Evolutionary conservation across 1,284 basidiomycete species (phyloP).

Genomic region (Phellopilus nigrolimitatus): DNA sequence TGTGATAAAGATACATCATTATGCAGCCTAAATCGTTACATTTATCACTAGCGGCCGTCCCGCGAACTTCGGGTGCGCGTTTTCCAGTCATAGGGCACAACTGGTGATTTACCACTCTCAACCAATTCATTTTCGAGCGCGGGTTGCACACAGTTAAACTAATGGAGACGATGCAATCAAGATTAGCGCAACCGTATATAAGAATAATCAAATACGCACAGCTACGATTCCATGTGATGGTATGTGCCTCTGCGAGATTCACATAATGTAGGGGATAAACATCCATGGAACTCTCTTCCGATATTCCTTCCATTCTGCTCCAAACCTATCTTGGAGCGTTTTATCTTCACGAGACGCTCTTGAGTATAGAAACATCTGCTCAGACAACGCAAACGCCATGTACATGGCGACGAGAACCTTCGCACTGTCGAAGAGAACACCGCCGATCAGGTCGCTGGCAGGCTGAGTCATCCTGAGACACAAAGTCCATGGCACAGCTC

Average conservation of each 20-base stretch:
- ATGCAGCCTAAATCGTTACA: too few relatives aligned
- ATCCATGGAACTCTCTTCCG: constrained; percentile 17
- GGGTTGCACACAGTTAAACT: too few relatives aligned
- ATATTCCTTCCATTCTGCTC: constrained; percentile 18
- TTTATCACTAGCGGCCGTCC: too few relatives aligned
- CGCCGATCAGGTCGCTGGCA: neutral
- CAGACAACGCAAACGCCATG: neutral
- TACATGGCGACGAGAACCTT: neutral
- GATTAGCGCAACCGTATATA: neutral
- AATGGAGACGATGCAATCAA: neutral
- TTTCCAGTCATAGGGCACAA: too few relatives aligned
- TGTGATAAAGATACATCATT: too few relatives aligned
- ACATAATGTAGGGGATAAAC: constrained; percentile 19
- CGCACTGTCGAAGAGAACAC: neutral
- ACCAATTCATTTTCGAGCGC: too few relatives aligned
- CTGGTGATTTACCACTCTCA: too few relatives aligned
- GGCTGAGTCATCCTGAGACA: neutral
- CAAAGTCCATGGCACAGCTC: neutral
- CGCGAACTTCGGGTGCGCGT: too few relatives aligned
- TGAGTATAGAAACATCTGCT: neutral
- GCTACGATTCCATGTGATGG: neutral
- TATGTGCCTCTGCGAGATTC: neutral
- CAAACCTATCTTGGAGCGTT: constrained; percentile 17
- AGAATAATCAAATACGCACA: neutral
- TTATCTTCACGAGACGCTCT: constrained; percentile 19